Base-by-base conservation (phyloP, 306 rosid species). In the Geum urbanum region DNA sequence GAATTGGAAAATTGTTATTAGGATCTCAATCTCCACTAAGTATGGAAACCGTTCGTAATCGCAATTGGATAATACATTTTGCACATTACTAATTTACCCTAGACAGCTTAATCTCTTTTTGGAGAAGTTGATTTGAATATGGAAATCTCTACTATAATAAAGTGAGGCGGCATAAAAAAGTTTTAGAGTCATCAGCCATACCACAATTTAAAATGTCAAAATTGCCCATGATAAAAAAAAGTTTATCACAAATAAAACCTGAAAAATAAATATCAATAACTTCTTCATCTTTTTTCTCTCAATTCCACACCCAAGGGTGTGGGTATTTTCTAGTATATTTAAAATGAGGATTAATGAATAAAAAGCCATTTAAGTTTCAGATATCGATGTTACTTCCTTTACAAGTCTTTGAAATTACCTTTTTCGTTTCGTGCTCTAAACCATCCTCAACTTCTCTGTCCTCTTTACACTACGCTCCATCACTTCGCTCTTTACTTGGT, bases 371-470 rank as follows among this genome's bases (percentile, higher is more conserved):
- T 35, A 22, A 55, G 4, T 22, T 22, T 56, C 7, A 37, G 61
- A 12, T 56, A 27, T n/a, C n/a, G n/a, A n/a, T n/a, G n/a, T 58
- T 18, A 45, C 53, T 18, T 58, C 75, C 35, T 81, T 41, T 57
- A 48, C 43, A 37, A 27, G 19, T 58, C 9, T 58, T 58, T 58
- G 63, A 58, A 15, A 5, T 15, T 46, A 27, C 72, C 41, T 2
- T 49, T 12, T 27, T 53, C 0, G 27, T 16, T 55, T 55, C 40
- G 22, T 9, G 54, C 59, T 46, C 22, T 51, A 32, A 35, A 49
- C 72, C 67, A 76, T 70, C 72, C 10, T 59, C 64, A 2, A 13
- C 43, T 58, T 32, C 63, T 4, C 3, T 46, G 43, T 62, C 39
- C 19, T 5, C 19, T 32, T 7, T 10, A 8, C 32, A n/a, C 11